These are phyloP conservation scores for Cyclotella choctawhatcheeana DNA, from an alignment of 108 stramenopile genomes.

Conservation along the genomic window DNA sequence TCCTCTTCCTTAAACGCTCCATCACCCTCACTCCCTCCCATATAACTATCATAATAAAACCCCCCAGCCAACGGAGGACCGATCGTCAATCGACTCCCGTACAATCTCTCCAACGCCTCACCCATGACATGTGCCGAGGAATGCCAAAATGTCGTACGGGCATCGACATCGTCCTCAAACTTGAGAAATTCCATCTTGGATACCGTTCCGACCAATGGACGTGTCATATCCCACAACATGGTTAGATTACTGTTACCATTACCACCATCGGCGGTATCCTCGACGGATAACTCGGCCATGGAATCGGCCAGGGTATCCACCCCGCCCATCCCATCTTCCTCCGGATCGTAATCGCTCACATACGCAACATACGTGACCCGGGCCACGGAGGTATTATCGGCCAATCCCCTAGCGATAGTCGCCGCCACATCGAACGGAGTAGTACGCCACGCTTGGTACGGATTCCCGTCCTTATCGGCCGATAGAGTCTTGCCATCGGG, in stretches of 20 bases:
- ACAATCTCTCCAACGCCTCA: slow-evolving; percentile 95
- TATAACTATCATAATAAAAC: slow-evolving; percentile 99
- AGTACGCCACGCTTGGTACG: slow-evolving; percentile 67
- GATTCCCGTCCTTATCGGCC: slow-evolving; percentile 57
- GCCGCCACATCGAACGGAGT: slow-evolving; percentile 95
- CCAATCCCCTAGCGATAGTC: slow-evolving; percentile 90
- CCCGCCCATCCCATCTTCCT: slow-evolving; percentile 86
- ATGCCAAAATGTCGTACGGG: slow-evolving; percentile 98
- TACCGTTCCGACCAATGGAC: slow-evolving; percentile 92
- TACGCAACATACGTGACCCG: slow-evolving; percentile 85
- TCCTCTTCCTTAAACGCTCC: slow-evolving; percentile 90
- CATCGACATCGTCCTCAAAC: slow-evolving; percentile 90
- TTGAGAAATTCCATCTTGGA: slow-evolving; percentile 89
- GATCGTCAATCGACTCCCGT: slow-evolving; percentile 93
- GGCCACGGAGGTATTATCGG: slow-evolving; percentile 85
- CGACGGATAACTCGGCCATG: slow-evolving; percentile 74
- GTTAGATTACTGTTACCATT: slow-evolving; percentile 56
- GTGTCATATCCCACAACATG: slow-evolving; percentile 95
- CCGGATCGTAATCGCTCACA: slow-evolving; percentile 74
- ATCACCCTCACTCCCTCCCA: slow-evolving; percentile 73
- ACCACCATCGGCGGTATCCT: slow-evolving; percentile 44
- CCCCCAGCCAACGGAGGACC: slow-evolving; percentile 96
- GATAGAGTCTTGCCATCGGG: slow-evolving; percentile 91
- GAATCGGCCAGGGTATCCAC: slow-evolving; percentile 72
- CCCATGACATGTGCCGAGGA: slow-evolving; percentile 98